Base-by-base conservation (phyloP, 2,329 filamentous ascomycete species). In the Fusarium musae region DNA sequence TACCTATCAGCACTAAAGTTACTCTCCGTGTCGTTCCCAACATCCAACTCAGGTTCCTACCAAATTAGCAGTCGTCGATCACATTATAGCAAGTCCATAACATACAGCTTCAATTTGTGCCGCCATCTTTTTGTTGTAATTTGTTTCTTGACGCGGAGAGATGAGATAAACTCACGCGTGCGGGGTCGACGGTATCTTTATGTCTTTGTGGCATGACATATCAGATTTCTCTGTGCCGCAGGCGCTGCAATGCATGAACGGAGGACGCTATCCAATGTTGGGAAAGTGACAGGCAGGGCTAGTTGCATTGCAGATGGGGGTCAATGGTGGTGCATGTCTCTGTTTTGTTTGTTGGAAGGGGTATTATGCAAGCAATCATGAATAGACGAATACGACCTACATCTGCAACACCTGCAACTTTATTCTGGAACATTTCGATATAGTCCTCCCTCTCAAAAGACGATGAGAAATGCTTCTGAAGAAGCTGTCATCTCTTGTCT, bases 101-200 rank as follows among this genome's bases (percentile, higher is more conserved):
- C 73, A n/a, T 43, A 75, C 73, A 2, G 50, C 60, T 66, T 75
- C 72, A n/a, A 74, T 70, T 23, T 32, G 44, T 21, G 49, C 43
- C 1, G 57, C 9, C 72, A 74, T 74, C 16, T 16, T 57, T 26
- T 26, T 26, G 26, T 6, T 26, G 26, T 26, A 26, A 5, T 26
- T 26, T 26, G 26, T 26, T 26, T 26, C 26, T 26, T 26, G 26
- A 26, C 26, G 26, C 26, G 26, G 26, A 26, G 26, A 26, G 26
- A 17, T 19, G 2, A 15, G 15, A n/a, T 19, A n/a, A 23, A 21
- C 19, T 46, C 21, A n/a, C 11, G 12, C 12, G 30, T 37, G 66
- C 66, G 64, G 66, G 66, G 66, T 50, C 26, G 11, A 7, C 12
- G 23, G 23, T 23, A 40, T 56, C 39, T 59, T 64, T 69, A 63